Conservation (phyloP, 108 stramenopile genomes). For the Cyclotella distinguenda region DNA sequence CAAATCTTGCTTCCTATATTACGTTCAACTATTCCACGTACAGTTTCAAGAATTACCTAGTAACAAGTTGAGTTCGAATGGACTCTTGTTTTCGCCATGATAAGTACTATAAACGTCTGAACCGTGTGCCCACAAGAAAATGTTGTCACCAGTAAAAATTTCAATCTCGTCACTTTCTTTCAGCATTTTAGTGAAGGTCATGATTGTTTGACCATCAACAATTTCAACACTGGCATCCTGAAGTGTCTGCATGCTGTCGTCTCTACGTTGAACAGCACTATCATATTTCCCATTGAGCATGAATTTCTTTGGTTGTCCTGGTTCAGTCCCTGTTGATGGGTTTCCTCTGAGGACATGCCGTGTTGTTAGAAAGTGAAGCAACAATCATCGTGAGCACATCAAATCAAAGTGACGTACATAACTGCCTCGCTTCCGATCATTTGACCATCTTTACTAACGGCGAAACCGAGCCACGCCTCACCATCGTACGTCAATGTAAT, state of each 20-base stretch:
- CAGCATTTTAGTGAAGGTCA: conserved; percentile 67
- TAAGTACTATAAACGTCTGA: conserved; percentile 9
- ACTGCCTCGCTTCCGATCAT: conserved; percentile 60
- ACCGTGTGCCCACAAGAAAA: conserved; percentile 55
- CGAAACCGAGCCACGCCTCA: conserved; percentile 53
- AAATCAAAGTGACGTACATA: conserved; percentile 21
- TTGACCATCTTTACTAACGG: conserved; percentile 21
- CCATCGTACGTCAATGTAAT: conserved; percentile 17
- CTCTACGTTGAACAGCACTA: conserved; percentile 37
- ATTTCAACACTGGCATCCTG: conserved; percentile 49
- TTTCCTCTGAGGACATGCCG: conserved; percentile 12
- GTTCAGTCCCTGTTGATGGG: conserved; percentile 7
- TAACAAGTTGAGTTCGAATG: background rate
- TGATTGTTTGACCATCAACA: conserved; percentile 38
- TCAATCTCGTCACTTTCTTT: conserved; percentile 51
- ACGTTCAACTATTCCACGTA: background rate
- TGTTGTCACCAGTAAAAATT: conserved; percentile 42
- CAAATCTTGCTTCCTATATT: too few species aligned
- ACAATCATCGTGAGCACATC: background rate
- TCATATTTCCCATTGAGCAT: conserved; percentile 22
- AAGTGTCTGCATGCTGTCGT: conserved; percentile 54
- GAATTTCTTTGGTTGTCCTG: conserved; percentile 59
- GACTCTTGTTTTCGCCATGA: conserved; percentile 7
- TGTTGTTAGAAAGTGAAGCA: background rate
- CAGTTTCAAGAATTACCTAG: background rate